These are phyloP conservation scores for Pythium volutum DNA, from an alignment of 352 stramenopile genomes.

Conservation along the genomic window DNA sequence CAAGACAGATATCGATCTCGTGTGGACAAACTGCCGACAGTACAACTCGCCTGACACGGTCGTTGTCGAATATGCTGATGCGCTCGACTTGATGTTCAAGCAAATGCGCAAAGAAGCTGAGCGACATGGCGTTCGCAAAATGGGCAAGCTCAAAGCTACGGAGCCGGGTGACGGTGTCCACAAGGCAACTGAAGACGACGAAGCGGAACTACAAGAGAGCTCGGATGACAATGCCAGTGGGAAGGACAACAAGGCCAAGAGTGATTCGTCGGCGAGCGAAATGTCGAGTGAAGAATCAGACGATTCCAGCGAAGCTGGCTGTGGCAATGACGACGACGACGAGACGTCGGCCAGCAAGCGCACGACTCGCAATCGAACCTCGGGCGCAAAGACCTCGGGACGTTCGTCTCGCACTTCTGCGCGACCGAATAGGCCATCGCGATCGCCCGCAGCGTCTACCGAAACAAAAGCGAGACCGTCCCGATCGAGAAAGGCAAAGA, in stretches of 20 bases:
- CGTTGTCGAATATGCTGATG: slow-evolving; percentile 74
- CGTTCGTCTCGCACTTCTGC: slow-evolving; percentile 15
- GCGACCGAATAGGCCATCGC: neutral
- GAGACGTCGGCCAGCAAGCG: slow-evolving; percentile 21
- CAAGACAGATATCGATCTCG: slow-evolving; percentile 70
- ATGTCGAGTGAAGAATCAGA: slow-evolving; percentile 52
- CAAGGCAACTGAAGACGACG: slow-evolving; percentile 9
- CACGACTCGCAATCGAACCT: slow-evolving; percentile 17
- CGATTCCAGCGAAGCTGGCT: slow-evolving; percentile 45
- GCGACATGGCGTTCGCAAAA: slow-evolving; percentile 43
- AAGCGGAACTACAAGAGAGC: slow-evolving; percentile 31
- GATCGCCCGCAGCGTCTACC: neutral
- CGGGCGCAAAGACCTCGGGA: slow-evolving; percentile 8
- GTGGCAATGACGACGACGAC: slow-evolving; percentile 20
- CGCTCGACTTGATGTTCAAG: slow-evolving; percentile 60
- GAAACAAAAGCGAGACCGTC: neutral
- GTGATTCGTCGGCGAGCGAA: slow-evolving; percentile 58
- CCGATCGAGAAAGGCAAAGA: slow-evolving; percentile 7
- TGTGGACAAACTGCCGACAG: slow-evolving; percentile 82
- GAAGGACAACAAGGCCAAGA: slow-evolving; percentile 57
- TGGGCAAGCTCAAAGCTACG: slow-evolving; percentile 26
- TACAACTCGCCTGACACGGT: slow-evolving; percentile 79
- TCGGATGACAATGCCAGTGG: slow-evolving; percentile 44
- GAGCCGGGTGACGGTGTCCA: neutral
- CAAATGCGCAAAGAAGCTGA: slow-evolving; percentile 60